Evolutionary conservation across 2,329 filamentous ascomycete genomes (phyloP).

Genomic region (Sordariomycetes sp.): DNA sequence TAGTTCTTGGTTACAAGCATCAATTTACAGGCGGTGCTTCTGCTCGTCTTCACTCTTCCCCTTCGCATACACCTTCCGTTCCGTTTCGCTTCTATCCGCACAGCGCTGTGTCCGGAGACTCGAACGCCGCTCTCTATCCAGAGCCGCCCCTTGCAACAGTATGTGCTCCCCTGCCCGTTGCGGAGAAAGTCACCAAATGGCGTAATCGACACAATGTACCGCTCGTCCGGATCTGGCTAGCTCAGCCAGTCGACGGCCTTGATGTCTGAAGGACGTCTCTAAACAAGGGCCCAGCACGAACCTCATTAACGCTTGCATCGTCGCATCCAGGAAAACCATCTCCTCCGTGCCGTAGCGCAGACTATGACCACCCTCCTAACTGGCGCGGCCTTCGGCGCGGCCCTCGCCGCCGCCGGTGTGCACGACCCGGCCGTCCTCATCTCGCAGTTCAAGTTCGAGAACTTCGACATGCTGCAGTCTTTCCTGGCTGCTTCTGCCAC

Average conservation of each 20-base stretch:
- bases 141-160: not conserved
- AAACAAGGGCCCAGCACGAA: not conserved
- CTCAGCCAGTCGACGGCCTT: not conserved
- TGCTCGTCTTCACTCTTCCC: too few species aligned
- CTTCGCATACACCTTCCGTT: too few species aligned
- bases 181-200: not conserved
- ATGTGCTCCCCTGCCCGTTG: not conserved
- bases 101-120: not conserved
- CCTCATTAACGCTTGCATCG: not conserved
- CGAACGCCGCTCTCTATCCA: not conserved
- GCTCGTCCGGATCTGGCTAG: not conserved
- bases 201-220: not conserved
- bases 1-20: too few species aligned
- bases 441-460: conserved; percentile 46
- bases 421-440: conserved; percentile 49
- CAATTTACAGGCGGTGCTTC: not conserved
- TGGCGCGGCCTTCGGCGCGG: conserved; percentile 51
- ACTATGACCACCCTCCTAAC: conserved; percentile 22
- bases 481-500: conserved; percentile 53
- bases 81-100: too few species aligned
- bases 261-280: not conserved
- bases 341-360: not conserved
- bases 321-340: not conserved
- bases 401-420: conserved; percentile 49
- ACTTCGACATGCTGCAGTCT: conserved; percentile 56